These are phyloP conservation scores for Zymoseptoria tritici DNA, from an alignment of 2,329 filamentous ascomycete genomes.

Conservation along the genomic window DNA sequence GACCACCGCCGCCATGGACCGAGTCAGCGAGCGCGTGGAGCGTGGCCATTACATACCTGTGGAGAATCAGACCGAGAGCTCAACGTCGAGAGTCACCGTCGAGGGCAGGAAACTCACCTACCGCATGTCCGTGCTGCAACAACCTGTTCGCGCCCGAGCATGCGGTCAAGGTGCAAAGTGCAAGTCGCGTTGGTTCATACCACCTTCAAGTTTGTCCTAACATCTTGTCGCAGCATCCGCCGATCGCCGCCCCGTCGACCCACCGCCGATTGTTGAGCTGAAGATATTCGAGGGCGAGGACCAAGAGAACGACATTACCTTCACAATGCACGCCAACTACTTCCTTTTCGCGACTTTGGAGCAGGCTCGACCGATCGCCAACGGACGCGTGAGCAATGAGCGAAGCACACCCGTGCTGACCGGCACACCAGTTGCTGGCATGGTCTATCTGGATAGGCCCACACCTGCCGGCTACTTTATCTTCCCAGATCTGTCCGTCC, in stretches of 20 bases:
- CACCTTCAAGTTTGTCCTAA: conserved; percentile 11
- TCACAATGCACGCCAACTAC: conserved; percentile 92
- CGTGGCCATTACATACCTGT: conserved; percentile 38
- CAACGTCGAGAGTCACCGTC: conserved; percentile 55
- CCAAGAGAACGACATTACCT: conserved; percentile 58
- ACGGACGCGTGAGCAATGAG: conserved; percentile 63
- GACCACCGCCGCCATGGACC: conserved; percentile 19
- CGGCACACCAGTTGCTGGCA: conserved; percentile 88
- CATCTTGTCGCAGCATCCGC: conserved; percentile 54
- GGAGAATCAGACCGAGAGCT: conserved; percentile 50
- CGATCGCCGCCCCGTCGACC: conserved; percentile 87
- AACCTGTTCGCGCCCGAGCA: conserved; percentile 87
- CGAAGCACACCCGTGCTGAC: conserved; percentile 77
- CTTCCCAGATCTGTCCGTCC: conserved; percentile 91
- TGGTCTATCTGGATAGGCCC: conserved; percentile 90
- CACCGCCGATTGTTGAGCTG: conserved; percentile 87
- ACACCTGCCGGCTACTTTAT: conserved; percentile 81
- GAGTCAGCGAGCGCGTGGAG: conserved; percentile 4
- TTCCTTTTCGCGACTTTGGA: conserved; percentile 93
- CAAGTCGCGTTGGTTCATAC: conserved; percentile 39
- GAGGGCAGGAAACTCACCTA: conserved; percentile 75
- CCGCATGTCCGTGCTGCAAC: conserved; percentile 77
- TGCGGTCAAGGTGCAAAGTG: conserved; percentile 95
- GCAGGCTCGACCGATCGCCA: conserved; percentile 72
- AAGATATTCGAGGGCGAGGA: conserved; percentile 66